Evolutionary conservation across 139 green algal genomes (phyloP).

Genomic region (Chara braunii): DNA sequence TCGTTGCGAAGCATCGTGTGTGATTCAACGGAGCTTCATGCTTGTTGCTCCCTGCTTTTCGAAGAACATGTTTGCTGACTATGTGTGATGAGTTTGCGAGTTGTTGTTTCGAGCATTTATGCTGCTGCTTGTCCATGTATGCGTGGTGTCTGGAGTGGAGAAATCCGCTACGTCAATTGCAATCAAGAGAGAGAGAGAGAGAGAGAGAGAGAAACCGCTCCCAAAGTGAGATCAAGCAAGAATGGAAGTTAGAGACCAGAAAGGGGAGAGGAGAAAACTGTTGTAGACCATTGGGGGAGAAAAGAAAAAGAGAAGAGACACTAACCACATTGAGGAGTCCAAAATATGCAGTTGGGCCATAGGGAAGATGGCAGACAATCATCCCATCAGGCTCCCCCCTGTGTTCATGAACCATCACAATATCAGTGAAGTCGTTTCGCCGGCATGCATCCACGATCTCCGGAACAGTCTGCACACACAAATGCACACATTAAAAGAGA

Average conservation of each 20-base stretch:
- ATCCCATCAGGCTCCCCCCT: constrained; percentile 92
- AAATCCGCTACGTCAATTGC: too few species aligned
- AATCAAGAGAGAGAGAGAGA: too few species aligned
- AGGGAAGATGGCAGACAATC: constrained; percentile 93
- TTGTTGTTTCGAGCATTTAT: too few species aligned
- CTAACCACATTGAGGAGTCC: constrained; percentile 81
- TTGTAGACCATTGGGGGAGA: neutral
- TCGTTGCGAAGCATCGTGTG: too few species aligned
- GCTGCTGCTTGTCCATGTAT: too few species aligned
- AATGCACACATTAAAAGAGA: too few species aligned
- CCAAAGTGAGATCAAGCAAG: neutral
- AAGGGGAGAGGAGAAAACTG: neutral
- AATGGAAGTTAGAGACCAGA: neutral
- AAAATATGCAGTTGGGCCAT: constrained; percentile 97
- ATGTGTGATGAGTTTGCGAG: too few species aligned
- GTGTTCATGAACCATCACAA: constrained; percentile 96
- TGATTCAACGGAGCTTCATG: too few species aligned
- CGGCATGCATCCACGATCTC: constrained; percentile 84
- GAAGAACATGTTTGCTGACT: too few species aligned
- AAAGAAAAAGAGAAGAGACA: neutral
- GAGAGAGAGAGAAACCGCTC: constrained; percentile 30
- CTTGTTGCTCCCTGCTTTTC: too few species aligned
- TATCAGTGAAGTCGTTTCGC: constrained; percentile 85
- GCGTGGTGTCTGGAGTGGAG: too few species aligned
- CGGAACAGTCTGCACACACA: constrained; percentile 55